These are phyloP conservation scores for Ananas comosus DNA, from an alignment of 176 grass and related monocot genomes.

Conservation along the genomic window DNA sequence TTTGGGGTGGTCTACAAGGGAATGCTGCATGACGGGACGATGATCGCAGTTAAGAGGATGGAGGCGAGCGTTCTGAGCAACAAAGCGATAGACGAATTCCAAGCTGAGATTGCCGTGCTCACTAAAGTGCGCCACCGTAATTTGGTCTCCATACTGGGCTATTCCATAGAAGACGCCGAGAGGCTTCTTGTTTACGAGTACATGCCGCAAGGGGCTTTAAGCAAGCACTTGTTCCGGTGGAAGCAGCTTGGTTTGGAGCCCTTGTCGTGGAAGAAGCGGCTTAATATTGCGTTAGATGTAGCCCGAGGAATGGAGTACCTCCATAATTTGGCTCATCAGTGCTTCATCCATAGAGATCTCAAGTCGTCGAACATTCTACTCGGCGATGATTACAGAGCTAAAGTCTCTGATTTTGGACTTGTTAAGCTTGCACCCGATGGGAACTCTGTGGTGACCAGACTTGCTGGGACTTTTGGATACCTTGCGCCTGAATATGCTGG, in stretches of 20 bases:
- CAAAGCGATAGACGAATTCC: slow-evolving; percentile 92
- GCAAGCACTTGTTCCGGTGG: slow-evolving; percentile 86
- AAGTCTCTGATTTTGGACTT: slow-evolving; percentile 87
- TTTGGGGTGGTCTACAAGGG: slow-evolving; percentile 90
- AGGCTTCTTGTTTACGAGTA: slow-evolving; percentile 89
- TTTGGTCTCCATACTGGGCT: slow-evolving; percentile 84
- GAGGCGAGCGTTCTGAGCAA: slow-evolving; percentile 65
- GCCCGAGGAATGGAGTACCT: slow-evolving; percentile 93
- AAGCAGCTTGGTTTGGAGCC: slow-evolving; percentile 54
- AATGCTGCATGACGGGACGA: slow-evolving; percentile 68
- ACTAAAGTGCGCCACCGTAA: slow-evolving; percentile 96
- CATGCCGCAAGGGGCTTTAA: slow-evolving; percentile 88
- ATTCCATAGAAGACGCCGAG: slow-evolving; percentile 61
- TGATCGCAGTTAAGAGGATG: slow-evolving; percentile 97
- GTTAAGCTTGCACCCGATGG: slow-evolving; percentile 81
- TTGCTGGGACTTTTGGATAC: slow-evolving; percentile 94
- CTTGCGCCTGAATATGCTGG: slow-evolving; percentile 98
- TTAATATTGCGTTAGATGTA: slow-evolving; percentile 90
- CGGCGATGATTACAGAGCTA: slow-evolving; percentile 76
- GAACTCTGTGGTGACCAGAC: slow-evolving; percentile 83
- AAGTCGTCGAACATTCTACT: slow-evolving; percentile 91
- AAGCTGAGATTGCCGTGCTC: slow-evolving; percentile 74
- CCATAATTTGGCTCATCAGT: slow-evolving; percentile 74
- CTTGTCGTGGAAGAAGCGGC: slow-evolving; percentile 85
- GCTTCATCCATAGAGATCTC: slow-evolving; percentile 96